A percentile compares a stretch with the other conserved stretches of the same genome.
These are phyloP conservation scores for Candolleomyces eurysporus DNA, from an alignment of 768 basidiomycete species.

Conservation along the genomic window DNA sequence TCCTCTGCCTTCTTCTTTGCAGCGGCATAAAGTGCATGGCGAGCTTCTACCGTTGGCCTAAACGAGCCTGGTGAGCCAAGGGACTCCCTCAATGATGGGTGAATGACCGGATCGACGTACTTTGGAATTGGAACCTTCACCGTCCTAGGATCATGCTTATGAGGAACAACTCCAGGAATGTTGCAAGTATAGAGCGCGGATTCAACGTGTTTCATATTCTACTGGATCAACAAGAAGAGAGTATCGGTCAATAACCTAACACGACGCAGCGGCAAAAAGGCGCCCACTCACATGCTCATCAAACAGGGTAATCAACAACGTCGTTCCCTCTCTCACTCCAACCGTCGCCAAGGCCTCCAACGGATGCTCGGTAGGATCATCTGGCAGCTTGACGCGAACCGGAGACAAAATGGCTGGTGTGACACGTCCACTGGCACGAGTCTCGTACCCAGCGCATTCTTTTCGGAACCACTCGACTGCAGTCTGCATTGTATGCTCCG, in stretches of 20 bases:
- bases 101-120: constrained; percentile 35
- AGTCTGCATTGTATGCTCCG: constrained; percentile 60
- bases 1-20: constrained; percentile 73
- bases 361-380: constrained; percentile 33
- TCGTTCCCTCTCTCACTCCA: constrained; percentile 75
- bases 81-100: background rate
- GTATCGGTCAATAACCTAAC: constrained; percentile 17
- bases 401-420: constrained; percentile 69
- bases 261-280: background rate
- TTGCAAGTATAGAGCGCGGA: constrained; percentile 74
- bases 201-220: constrained; percentile 78
- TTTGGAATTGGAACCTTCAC: constrained; percentile 80
- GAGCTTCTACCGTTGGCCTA: constrained; percentile 78
- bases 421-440: constrained; percentile 72
- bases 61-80: background rate
- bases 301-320: constrained; percentile 71
- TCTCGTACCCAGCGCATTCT: constrained; percentile 70
- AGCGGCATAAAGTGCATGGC: constrained; percentile 49
- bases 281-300: constrained; percentile 63
- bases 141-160: constrained; percentile 66
- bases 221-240: constrained; percentile 26
- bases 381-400: constrained; percentile 57
- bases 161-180: constrained; percentile 69
- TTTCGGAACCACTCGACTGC: constrained; percentile 75
- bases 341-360: constrained; percentile 79